Base-by-base conservation (phyloP, 257 asterid species). In the Capsicum chinense region DNA sequence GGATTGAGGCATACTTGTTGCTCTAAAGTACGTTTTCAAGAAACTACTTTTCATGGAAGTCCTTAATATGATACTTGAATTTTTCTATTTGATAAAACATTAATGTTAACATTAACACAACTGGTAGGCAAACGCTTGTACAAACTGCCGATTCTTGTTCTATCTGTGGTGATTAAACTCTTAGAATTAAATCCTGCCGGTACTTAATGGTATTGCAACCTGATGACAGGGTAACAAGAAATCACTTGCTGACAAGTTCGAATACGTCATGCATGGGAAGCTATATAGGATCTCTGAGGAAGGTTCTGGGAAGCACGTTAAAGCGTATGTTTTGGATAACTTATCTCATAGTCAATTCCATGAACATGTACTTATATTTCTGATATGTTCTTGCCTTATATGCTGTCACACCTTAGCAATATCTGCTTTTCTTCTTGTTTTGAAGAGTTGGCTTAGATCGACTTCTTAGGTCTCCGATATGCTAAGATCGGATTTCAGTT, bases 251-350 rank as follows among this genome's bases (percentile, higher is more conserved):
- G 99, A 95, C 85, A 88, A 92, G 87, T 95, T 90, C 44, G 99
- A 95, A 84, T 95, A 95, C 79, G 98, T 95, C 76, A 95, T 95
- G 98, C 98, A 92, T 79, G 99, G 99, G 69, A 95, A 94, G 85
- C 80, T 95, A 69, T 94, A 95, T 91, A 92, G 92, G 85, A 91
- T 95, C 85, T 89, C 96, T 0, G 99, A 95, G 89, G 95, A 93
- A 80, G 85, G 91, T 42, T 85, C 86, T 56, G 89, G 89, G 59
- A 85, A 86, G 86, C 93, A 90, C 42, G 91, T 87, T 47, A 93
- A 92, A 92, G 97, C 97, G 99, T 94, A 93, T 1, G 98, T 87
- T 80, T 85, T 60, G 58, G 58, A 21, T 80, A 5, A 42, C 59
- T n/a, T 62, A 8, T 50, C 39, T 73, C 56, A 56, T 57, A 56